A percentile compares a stretch with the other conserved stretches of the same genome.
Evolutionary conservation across 2,329 filamentous ascomycete genomes (phyloP).

Genomic region (Monosporascus sp.): DNA sequence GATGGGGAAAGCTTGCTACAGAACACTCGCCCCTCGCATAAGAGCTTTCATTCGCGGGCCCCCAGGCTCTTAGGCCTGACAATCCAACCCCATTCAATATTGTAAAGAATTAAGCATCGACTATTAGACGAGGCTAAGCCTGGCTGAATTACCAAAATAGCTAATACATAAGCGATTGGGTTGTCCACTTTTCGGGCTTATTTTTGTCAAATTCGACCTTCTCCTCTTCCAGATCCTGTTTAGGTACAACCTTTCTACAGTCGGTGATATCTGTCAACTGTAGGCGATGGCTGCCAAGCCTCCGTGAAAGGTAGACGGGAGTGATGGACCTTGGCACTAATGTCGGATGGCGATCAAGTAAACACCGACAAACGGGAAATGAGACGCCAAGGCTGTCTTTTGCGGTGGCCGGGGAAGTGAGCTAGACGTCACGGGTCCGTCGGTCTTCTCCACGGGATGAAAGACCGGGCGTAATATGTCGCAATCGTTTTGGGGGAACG

Average conservation of each 20-base stretch:
- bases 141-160: background rate
- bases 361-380: background rate
- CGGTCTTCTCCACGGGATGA: background rate
- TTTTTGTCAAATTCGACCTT: background rate
- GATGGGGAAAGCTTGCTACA: background rate
- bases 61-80: background rate
- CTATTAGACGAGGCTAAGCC: background rate
- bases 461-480: too few relatives aligned
- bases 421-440: background rate
- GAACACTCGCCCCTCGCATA: background rate
- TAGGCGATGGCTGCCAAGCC: background rate
- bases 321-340: background rate
- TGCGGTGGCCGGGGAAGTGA: background rate
- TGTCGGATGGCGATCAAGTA: background rate
- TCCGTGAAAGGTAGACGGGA: background rate
- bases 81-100: background rate
- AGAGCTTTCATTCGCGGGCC: background rate
- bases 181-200: background rate
- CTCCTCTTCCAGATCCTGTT: too few relatives aligned
- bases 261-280: too few relatives aligned
- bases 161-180: background rate
- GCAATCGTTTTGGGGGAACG: too few relatives aligned
- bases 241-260: too few relatives aligned
- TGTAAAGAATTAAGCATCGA: background rate
- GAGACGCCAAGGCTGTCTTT: background rate